These are phyloP conservation scores for Mycena pura DNA, from an alignment of 768 basidiomycete genomes.

Conservation along the genomic window DNA sequence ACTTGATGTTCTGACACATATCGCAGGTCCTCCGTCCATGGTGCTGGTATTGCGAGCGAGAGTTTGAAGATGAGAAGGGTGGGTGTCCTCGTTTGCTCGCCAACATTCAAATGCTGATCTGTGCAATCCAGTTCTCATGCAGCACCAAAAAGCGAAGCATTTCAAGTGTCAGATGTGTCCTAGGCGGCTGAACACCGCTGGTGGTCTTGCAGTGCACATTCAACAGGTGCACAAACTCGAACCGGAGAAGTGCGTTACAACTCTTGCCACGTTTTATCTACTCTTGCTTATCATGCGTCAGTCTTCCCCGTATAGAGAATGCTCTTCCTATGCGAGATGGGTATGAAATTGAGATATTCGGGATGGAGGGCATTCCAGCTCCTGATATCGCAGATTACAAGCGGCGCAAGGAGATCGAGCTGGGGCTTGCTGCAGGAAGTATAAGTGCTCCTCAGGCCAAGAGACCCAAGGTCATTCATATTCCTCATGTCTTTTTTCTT, in stretches of 20 bases:
- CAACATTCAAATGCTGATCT: neutral
- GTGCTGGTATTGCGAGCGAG: slow-evolving; percentile 99
- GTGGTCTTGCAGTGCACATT: slow-evolving; percentile 96
- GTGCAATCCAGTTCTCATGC: slow-evolving; percentile 80
- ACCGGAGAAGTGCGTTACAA: slow-evolving; percentile 75
- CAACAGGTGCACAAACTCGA: slow-evolving; percentile 99
- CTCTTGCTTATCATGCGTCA: slow-evolving; percentile 30
- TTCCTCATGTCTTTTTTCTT: neutral
- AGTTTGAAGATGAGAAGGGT: slow-evolving; percentile 99
- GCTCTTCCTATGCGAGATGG: slow-evolving; percentile 96
- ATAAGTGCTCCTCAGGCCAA: slow-evolving; percentile 85
- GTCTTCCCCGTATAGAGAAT: slow-evolving; percentile 91
- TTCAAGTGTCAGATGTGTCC: slow-evolving; percentile 99
- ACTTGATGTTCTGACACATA: slow-evolving; percentile 7
- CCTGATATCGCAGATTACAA: slow-evolving; percentile 96
- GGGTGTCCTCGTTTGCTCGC: slow-evolving; percentile 28
- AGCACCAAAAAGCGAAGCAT: slow-evolving; percentile 99
- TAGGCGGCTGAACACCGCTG: slow-evolving; percentile 93
- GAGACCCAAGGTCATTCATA: slow-evolving; percentile 59
- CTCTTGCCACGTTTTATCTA: neutral
- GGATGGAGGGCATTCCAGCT: slow-evolving; percentile 97
- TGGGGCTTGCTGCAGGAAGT: slow-evolving; percentile 82
- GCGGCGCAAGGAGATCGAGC: slow-evolving; percentile 92
- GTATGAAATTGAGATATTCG: slow-evolving; percentile 98
- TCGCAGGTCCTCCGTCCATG: slow-evolving; percentile 83